Base-by-base conservation (phyloP, 1,139 yeast species). In the Pichia sp. region DNA sequence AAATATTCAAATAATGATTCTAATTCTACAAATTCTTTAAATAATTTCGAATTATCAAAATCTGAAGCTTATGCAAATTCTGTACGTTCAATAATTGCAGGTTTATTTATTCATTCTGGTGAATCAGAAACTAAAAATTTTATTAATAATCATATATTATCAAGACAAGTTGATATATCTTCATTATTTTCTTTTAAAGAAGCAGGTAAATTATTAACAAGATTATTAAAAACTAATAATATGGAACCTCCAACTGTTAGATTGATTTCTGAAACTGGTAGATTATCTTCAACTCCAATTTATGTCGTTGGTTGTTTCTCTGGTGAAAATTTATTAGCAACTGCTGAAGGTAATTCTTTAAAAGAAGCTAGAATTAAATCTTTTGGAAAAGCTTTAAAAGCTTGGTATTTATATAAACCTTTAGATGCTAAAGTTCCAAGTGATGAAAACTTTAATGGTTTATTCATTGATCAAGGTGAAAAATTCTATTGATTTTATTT, bases 301-400 rank as follows among this genome's bases (percentile, higher is more conserved):
- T 92, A 79, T 61, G 86, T 90, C 25, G 95, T 92, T 35, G 97
- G 97, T 47, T 95, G 88, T 1, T 92, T 89, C 66, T 75, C 84
- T 50, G 97, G 97, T 35, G 74, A 75, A 28, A 81, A 81, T 53
- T 84, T 88, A 67, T 73, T 92, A 50, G 97, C 97, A 46, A 97
- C 92, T 69, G 97, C 97, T 42, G 89, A 86, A 60, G 99, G 97
- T 44, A 74, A 94, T n/a, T 86, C 95, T 42, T 72, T 92, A 58
- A 79, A 77, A 56, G 98, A 92, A 69, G 97, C 97, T 41, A 86
- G 89, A 67, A 86, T 89, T 36, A 80, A 96, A 66, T 94, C 97
- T 33, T 87, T 89, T 45, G 94, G 89, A 43, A 86, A 86, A 66
- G 92, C 97, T 32, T 78, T 92, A 65, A 82, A 89, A 76, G 79